These are phyloP conservation scores for Coniochaeta sp. DNA, from an alignment of 2,329 filamentous ascomycete genomes.

Conservation along the genomic window DNA sequence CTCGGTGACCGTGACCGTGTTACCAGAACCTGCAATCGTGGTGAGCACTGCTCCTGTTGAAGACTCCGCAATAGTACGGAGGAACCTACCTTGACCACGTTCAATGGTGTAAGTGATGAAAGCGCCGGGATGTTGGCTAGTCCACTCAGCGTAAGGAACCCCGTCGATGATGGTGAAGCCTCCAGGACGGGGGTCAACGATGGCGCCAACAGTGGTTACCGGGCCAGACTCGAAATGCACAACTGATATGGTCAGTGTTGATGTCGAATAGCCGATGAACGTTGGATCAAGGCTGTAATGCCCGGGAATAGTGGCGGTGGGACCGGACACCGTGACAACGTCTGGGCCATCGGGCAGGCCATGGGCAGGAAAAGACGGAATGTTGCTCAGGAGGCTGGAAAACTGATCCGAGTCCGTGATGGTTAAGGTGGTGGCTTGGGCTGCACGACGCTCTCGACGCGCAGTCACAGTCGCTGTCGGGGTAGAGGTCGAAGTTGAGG, in stretches of 20 bases:
- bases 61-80: background rate
- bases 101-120: background rate
- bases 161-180: constrained; percentile 1
- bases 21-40: background rate
- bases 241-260: background rate
- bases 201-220: background rate
- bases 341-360: background rate
- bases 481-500: background rate
- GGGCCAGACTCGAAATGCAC: background rate
- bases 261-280: background rate
- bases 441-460: background rate
- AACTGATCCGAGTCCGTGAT: background rate
- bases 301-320: background rate
- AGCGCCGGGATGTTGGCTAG: background rate
- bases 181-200: background rate
- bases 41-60: background rate
- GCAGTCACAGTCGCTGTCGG: background rate
- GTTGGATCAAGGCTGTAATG: background rate
- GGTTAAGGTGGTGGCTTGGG: background rate
- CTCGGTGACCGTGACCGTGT: background rate
- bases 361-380: background rate
- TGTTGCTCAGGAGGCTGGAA: background rate
- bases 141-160: background rate
- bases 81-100: background rate
- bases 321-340: background rate